A percentile compares a stretch with the other conserved stretches of the same genome.
Conservation (phyloP, 2,329 filamentous ascomycete species). For the Grosmannia huntii region DNA sequence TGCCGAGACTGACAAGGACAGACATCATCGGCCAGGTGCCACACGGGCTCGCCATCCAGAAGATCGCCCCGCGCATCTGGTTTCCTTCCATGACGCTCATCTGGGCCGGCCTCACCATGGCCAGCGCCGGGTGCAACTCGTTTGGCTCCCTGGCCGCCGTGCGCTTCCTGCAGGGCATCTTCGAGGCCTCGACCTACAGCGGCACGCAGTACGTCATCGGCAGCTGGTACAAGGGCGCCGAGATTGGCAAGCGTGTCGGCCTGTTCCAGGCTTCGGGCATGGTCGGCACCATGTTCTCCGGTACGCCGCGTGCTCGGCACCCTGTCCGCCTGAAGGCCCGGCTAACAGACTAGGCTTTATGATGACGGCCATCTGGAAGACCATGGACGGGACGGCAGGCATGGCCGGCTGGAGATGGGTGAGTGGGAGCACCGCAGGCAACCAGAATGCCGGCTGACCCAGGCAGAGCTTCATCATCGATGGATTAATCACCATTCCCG, state of each 20-base stretch:
- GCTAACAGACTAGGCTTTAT: conserved; percentile 32
- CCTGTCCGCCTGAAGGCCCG: not conserved
- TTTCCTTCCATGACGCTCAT: conserved; percentile 49
- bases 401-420: conserved; percentile 42
- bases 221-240: conserved; percentile 44
- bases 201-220: conserved; percentile 46
- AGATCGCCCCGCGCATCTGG: conserved; percentile 48
- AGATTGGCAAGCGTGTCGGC: conserved; percentile 46
- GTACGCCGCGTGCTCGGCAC: conserved; percentile 10
- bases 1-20: conserved; percentile 1
- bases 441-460: not conserved
- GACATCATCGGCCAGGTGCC: conserved; percentile 45
- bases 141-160: conserved; percentile 45
- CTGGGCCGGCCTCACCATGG: conserved; percentile 52
- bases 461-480: conserved; percentile 28
- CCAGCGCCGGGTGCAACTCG: conserved; percentile 36
- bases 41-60: conserved; percentile 47
- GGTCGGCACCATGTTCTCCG: conserved; percentile 47
- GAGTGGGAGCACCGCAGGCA: not conserved
- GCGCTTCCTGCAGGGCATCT: conserved; percentile 40
- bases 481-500: conserved; percentile 40
- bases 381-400: conserved; percentile 31
- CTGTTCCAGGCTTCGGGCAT: conserved; percentile 47
- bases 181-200: conserved; percentile 42
- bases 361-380: conserved; percentile 37